Evolutionary conservation across 1,284 basidiomycete genomes (phyloP).

Genomic region (Stereum hirsutum): DNA sequence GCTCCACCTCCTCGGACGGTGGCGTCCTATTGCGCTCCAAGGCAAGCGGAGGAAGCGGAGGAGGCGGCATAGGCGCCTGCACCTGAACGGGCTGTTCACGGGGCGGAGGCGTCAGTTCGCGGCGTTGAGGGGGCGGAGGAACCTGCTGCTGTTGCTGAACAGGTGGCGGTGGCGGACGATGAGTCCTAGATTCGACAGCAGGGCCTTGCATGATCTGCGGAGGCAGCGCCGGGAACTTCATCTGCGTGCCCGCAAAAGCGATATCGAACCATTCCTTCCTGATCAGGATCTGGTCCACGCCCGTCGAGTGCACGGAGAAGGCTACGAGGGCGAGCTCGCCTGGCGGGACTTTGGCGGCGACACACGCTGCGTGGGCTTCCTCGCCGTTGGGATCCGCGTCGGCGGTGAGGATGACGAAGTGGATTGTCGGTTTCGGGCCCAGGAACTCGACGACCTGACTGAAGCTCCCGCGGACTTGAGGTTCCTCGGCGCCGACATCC

Average conservation of each 20-base stretch:
- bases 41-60: constrained; percentile 16
- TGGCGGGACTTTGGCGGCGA: constrained; percentile 66
- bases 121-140: constrained; percentile 8
- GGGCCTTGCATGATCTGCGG: no score
- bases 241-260: constrained; percentile 41
- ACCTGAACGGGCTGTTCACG: constrained; percentile 17
- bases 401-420: constrained; percentile 75
- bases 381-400: constrained; percentile 72
- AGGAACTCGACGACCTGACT: constrained; percentile 75
- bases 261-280: constrained; percentile 73
- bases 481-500: constrained; percentile 35
- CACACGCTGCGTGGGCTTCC: constrained; percentile 70
- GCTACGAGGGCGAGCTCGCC: constrained; percentile 73
- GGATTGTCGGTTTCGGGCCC: constrained; percentile 76
- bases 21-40: constrained; percentile 50
- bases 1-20: constrained; percentile 63
- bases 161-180: constrained; percentile 23
- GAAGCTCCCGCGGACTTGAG: constrained; percentile 54
- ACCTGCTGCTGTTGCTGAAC: constrained; percentile 21
- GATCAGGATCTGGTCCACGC: constrained; percentile 77
- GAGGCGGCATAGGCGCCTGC: constrained; percentile 13
- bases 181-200: constrained; percentile 12
- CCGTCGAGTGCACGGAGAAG: constrained; percentile 73
- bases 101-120: neutral
- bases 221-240: constrained; percentile 64